A percentile compares a stretch with the other conserved stretches of the same genome.
These are phyloP conservation scores for Mentha longifolia DNA, from an alignment of 257 asterid genomes.

Conservation along the genomic window DNA sequence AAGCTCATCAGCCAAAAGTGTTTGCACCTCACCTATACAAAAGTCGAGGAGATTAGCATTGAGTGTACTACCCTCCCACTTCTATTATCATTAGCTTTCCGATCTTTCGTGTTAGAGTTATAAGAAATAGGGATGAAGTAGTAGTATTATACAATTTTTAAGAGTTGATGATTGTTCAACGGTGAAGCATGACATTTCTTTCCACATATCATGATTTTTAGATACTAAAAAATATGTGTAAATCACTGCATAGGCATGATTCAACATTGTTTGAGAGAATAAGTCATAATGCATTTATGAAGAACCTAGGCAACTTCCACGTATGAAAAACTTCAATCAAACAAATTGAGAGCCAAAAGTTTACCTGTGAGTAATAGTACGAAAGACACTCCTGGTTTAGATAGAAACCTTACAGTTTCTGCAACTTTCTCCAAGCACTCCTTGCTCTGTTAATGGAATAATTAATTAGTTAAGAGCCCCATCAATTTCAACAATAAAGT, in stretches of 20 bases:
- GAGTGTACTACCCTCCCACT: background rate
- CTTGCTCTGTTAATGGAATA: conserved; percentile 70
- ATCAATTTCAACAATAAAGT: conserved; percentile 10
- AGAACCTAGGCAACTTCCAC: conserved; percentile 11
- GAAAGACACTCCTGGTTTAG: conserved; percentile 58
- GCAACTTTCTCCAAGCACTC: conserved; percentile 96
- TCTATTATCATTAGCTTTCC: too few relatives aligned
- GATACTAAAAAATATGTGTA: background rate
- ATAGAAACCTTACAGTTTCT: conserved; percentile 70
- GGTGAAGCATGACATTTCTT: background rate
- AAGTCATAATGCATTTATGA: background rate
- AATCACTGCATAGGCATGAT: background rate
- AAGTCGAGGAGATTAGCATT: conserved; percentile 1
- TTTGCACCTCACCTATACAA: conserved; percentile 80
- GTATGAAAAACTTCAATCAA: conserved; percentile 7
- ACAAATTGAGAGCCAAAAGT: conserved; percentile 4
- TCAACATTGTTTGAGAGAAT: background rate
- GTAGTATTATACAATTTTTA: background rate
- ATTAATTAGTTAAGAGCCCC: conserved; percentile 12
- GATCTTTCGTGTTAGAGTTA: background rate
- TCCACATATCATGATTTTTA: background rate
- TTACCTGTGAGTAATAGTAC: conserved; percentile 87
- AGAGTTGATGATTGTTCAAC: conserved; percentile 10
- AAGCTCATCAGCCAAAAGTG: conserved; percentile 69
- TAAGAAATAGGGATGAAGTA: background rate